Percentiles rank a stretch among this genome's conserved stretches.
Conservation (phyloP, 345 rosid genomes). For the Moringa oleifera region DNA sequence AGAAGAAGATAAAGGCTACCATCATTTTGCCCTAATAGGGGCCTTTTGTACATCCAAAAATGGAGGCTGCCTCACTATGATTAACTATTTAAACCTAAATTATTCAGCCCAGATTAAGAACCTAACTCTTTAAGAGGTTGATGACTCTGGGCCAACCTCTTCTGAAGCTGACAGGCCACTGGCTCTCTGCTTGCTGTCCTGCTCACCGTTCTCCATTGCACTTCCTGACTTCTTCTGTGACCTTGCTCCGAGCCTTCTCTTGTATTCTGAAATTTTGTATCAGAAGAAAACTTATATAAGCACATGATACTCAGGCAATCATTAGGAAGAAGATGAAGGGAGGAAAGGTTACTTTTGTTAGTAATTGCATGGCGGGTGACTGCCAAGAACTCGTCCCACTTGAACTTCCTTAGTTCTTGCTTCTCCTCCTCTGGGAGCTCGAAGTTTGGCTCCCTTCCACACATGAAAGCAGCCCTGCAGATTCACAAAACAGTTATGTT, state of each 20-base stretch:
- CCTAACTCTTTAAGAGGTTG: slow-evolving; percentile 27
- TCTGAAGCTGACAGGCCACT: slow-evolving; percentile 40
- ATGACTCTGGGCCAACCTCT: slow-evolving; percentile 43
- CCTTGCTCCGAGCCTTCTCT: slow-evolving; percentile 51
- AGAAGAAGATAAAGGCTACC: slow-evolving; percentile 2
- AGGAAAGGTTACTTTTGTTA: slow-evolving; percentile 59
- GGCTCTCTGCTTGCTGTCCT: slow-evolving; percentile 39
- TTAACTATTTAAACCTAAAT: slow-evolving; percentile 9
- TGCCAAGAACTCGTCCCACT: slow-evolving; percentile 89
- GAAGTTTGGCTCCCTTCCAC: slow-evolving; percentile 94
- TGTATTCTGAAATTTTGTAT: slow-evolving; percentile 47
- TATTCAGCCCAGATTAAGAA: slow-evolving; percentile 18
- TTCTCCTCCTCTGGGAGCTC: slow-evolving; percentile 75
- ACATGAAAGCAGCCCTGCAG: slow-evolving; percentile 95
- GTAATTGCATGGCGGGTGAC: slow-evolving; percentile 77
- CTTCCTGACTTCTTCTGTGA: slow-evolving; percentile 33
- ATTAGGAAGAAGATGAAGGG: background rate
- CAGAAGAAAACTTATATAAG: background rate
- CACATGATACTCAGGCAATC: background rate
- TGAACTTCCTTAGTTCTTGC: slow-evolving; percentile 59
- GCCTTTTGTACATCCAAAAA: slow-evolving; percentile 21
- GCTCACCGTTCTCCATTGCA: slow-evolving; percentile 28
- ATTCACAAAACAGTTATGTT: background rate
- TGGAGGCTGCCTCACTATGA: slow-evolving; percentile 20
- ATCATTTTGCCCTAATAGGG: slow-evolving; percentile 33